A percentile compares a stretch with the other conserved stretches of the same genome.
Conservation (phyloP, 768 basidiomycete species). For the Naganishia vishniacii region DNA sequence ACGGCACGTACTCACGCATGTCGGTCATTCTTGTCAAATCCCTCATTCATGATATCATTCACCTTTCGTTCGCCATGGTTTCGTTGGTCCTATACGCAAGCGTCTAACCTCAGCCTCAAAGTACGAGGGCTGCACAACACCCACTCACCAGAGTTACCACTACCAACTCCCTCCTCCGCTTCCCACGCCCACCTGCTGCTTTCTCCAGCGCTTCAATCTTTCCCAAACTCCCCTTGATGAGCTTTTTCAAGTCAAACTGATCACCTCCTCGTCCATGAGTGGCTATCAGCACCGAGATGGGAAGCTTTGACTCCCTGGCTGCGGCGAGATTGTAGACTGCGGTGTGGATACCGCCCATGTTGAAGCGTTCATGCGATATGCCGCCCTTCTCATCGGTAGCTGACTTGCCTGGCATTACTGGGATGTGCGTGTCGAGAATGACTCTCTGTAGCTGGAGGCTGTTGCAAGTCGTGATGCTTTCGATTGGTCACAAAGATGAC, state of each 20-base stretch:
- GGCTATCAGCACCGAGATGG: conserved; percentile 51
- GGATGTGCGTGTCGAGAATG: too few species aligned
- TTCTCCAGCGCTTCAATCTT: conserved; percentile 29
- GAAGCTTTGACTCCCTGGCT: conserved; percentile 8
- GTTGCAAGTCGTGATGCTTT: too few species aligned
- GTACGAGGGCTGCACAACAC: conserved; percentile 6
- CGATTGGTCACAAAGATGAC: too few species aligned
- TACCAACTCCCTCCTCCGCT: conserved; percentile 49
- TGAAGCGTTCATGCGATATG: conserved; percentile 13
- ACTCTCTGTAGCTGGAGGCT: not conserved
- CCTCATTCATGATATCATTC: conserved; percentile 49
- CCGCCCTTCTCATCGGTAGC: too few species aligned
- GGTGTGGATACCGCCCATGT: conserved; percentile 26
- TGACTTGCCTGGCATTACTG: not conserved
- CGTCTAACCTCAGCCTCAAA: not conserved
- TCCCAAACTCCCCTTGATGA: conserved; percentile 49
- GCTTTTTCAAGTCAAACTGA: conserved; percentile 44
- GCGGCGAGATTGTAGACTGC: conserved; percentile 24
- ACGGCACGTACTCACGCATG: conserved; percentile 51
- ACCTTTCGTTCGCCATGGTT: conserved; percentile 55
- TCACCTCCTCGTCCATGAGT: conserved; percentile 54
- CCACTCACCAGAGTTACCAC: conserved; percentile 54
- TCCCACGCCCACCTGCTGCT: conserved; percentile 25
- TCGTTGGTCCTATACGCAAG: conserved; percentile 52
- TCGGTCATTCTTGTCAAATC: conserved; percentile 50